Evolutionary conservation across 495 filamentous ascomycete genomes (phyloP).

Genomic region (Penicillium simplicissimum): DNA sequence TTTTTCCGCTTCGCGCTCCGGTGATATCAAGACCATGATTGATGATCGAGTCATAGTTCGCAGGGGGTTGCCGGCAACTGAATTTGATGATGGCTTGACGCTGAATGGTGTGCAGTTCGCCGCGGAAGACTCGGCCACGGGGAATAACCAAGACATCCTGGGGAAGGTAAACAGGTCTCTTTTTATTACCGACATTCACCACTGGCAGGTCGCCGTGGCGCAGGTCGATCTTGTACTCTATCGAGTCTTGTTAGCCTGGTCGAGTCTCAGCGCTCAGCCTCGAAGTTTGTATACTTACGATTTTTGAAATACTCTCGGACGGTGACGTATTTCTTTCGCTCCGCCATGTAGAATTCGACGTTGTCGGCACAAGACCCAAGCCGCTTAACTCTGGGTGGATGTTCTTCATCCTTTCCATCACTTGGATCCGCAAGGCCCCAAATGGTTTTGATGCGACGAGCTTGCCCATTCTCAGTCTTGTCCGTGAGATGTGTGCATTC

Average conservation of each 20-base stretch:
- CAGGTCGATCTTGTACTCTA: slow-evolving; percentile 17
- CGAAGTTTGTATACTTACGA: slow-evolving; percentile 11
- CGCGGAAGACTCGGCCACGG: slow-evolving; percentile 59
- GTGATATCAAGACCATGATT: slow-evolving; percentile 49
- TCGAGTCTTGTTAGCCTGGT: neutral
- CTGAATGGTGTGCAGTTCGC: slow-evolving; percentile 51
- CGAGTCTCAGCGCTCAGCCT: neutral
- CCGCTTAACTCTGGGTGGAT: slow-evolving; percentile 1
- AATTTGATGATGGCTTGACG: slow-evolving; percentile 63
- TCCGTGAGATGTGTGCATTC: slow-evolving; percentile 10
- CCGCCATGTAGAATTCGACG: slow-evolving; percentile 17
- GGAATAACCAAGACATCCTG: slow-evolving; percentile 60
- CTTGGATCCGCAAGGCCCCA: slow-evolving; percentile 12
- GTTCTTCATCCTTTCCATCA: slow-evolving; percentile 6
- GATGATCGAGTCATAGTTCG: slow-evolving; percentile 64
- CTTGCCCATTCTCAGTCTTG: neutral
- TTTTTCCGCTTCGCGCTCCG: slow-evolving; percentile 34
- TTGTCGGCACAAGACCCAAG: slow-evolving; percentile 13
- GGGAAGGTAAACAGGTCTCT: slow-evolving; percentile 60
- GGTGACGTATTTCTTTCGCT: slow-evolving; percentile 6
- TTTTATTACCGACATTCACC: slow-evolving; percentile 62
- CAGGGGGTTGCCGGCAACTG: slow-evolving; percentile 59
- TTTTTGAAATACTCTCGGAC: slow-evolving; percentile 20
- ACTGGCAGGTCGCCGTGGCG: slow-evolving; percentile 46
- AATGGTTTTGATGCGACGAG: slow-evolving; percentile 9